Percentiles rank a stretch among this genome's conserved stretches.
Conservation (phyloP, 345 rosid genomes). For the Raphanus raphanistrum region DNA sequence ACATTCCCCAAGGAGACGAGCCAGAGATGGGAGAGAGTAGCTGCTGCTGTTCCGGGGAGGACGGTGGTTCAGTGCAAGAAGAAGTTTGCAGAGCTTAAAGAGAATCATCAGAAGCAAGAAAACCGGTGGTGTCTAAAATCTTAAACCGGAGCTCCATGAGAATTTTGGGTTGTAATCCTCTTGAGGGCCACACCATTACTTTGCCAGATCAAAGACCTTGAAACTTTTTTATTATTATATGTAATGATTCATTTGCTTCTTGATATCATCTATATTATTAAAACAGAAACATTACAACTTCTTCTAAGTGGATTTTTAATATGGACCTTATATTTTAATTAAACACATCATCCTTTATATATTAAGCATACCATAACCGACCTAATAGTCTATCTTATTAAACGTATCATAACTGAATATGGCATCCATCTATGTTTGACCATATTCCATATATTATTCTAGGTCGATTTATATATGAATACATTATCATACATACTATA, state of each 20-base stretch:
- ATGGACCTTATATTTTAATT: too few species aligned
- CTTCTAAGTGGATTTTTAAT: too few species aligned
- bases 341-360: too few species aligned
- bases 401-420: too few species aligned
- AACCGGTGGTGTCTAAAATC: slow-evolving; percentile 25
- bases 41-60: slow-evolving; percentile 96
- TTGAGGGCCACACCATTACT: slow-evolving; percentile 6
- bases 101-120: slow-evolving; percentile 85
- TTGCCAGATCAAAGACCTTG: slow-evolving; percentile 11
- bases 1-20: slow-evolving; percentile 88
- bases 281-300: too few species aligned
- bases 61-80: slow-evolving; percentile 91
- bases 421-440: too few species aligned
- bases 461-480: too few species aligned
- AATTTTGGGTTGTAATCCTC: slow-evolving; percentile 42
- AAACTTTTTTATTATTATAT: slow-evolving; percentile 23
- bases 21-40: slow-evolving; percentile 98
- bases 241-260: slow-evolving; percentile 33
- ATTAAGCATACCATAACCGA: too few species aligned
- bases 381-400: too few species aligned
- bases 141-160: slow-evolving; percentile 25
- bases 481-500: too few species aligned
- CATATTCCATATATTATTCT: too few species aligned
- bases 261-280: slow-evolving; percentile 5
- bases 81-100: slow-evolving; percentile 78